These are phyloP conservation scores for Hanseniaspora uvarum DNA, from an alignment of 1,139 yeast species.

Conservation along the genomic window DNA sequence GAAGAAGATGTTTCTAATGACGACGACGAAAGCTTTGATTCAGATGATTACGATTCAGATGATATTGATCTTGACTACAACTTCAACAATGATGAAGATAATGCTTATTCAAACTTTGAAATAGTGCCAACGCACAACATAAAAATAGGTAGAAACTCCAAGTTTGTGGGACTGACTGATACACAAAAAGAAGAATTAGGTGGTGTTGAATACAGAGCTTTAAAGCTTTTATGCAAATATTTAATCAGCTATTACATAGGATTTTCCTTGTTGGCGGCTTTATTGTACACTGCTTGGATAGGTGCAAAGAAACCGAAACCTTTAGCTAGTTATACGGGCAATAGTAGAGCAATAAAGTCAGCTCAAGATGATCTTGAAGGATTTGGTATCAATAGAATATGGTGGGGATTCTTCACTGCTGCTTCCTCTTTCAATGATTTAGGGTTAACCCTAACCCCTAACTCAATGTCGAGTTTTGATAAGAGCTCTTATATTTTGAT, in stretches of 20 bases:
- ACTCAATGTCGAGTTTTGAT: constrained; percentile 62
- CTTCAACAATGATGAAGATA: constrained; percentile 20
- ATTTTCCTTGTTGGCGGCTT: constrained; percentile 51
- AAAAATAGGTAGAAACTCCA: constrained; percentile 79
- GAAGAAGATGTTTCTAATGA: constrained; percentile 23
- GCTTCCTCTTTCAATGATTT: constrained; percentile 72
- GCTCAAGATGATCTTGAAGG: constrained; percentile 34
- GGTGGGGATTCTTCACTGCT: constrained; percentile 90
- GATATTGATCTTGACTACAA: constrained; percentile 26
- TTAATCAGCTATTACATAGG: constrained; percentile 63
- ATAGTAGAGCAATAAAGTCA: constrained; percentile 30
- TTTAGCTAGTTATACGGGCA: constrained; percentile 2
- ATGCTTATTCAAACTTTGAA: constrained; percentile 14
- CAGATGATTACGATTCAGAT: constrained; percentile 20
- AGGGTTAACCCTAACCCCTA: constrained; percentile 69
- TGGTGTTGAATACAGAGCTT: constrained; percentile 90
- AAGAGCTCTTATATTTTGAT: constrained; percentile 55
- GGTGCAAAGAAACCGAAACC: constrained; percentile 22
- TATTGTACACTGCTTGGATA: constrained; percentile 63
- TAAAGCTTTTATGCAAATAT: constrained; percentile 62
- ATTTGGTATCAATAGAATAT: constrained; percentile 58
- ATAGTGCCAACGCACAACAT: constrained; percentile 25
- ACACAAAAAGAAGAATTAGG: constrained; percentile 90
- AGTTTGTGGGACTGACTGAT: constrained; percentile 69
- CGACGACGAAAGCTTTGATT: constrained; percentile 18